Evolutionary conservation across 805 yeast species (phyloP).

Genomic region (Saccharomyces kudriavzevii): DNA sequence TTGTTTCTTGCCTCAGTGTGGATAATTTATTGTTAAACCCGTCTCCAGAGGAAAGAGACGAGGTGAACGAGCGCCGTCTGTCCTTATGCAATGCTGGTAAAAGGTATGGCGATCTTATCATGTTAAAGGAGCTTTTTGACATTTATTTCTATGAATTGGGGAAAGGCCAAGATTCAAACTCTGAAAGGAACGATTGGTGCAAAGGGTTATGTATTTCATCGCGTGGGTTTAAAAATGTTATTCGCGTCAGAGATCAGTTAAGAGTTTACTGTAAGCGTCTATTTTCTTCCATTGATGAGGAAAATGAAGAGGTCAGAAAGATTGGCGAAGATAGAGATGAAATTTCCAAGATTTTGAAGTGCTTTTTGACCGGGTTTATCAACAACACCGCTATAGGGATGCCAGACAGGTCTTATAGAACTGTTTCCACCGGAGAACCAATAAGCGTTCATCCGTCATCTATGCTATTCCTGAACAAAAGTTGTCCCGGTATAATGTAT

Average conservation of each 20-base stretch:
- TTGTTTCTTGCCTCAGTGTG: conserved; percentile 86
- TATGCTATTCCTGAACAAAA: conserved; percentile 63
- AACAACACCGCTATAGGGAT: conserved; percentile 86
- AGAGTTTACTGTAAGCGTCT: conserved; percentile 17
- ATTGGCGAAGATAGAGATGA: conserved; percentile 25
- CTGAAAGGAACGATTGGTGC: conserved; percentile 77
- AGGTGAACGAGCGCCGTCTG: conserved; percentile 65
- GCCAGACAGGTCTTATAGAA: conserved; percentile 89
- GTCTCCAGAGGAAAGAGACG: conserved; percentile 72
- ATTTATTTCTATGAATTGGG: conserved; percentile 32
- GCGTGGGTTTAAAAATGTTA: conserved; percentile 73
- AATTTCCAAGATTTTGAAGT: conserved; percentile 51
- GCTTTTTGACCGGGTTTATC: conserved; percentile 78
- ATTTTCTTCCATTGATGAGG: conserved; percentile 4
- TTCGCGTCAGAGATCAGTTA: conserved; percentile 68
- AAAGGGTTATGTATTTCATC: conserved; percentile 63
- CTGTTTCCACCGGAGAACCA: conserved; percentile 75
- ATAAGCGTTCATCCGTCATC: conserved; percentile 89
- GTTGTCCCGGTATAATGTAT: conserved; percentile 83
- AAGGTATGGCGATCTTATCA: conserved; percentile 71
- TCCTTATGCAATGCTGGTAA: conserved; percentile 64
- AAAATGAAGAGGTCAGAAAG: conserved; percentile 5
- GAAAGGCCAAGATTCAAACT: conserved; percentile 30
- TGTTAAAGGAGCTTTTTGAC: conserved; percentile 71
- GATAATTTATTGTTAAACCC: conserved; percentile 82